Base-by-base conservation (phyloP, 805 yeast genomes). In the Wickerhamomyces queroliae region DNA sequence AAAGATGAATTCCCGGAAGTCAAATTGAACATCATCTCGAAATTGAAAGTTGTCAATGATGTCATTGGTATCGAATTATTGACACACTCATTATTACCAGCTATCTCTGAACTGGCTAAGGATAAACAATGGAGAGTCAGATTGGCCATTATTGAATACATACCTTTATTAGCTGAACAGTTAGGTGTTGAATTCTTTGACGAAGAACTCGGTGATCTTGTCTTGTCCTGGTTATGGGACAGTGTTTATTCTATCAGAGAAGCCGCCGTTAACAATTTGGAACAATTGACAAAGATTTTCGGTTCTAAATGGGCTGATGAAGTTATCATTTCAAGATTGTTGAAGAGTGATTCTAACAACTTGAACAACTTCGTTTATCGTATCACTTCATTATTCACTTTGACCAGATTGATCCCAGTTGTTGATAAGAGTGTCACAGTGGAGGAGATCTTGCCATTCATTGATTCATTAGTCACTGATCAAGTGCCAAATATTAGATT, bases 181-280 rank as follows among this genome's bases (percentile, higher is more conserved):
- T 71, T 93, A 44, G 99, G 99, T 22, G 90, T 85, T 38, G 80
- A 87, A 22, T 89, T 91, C 56, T 93, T 93, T 64, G 93, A 93
- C 62, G 85, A 87, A 59, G 95, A 90, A 54, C 71, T 93, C 48
- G 89, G 95, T 47, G 81, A 85, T 36, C 70, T 93, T 51, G 93
- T 96, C 55, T 76, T 93, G 76, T 84, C 90, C n/a, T 93, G 99
- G 98, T 70, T 93, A 48, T 90, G 97, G 96, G 99, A 93, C 66
- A 85, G 90, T 5, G 99, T 93, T 29, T 93, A 78, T 64, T 90
- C 98, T 5, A 90, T 93, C 45, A 80, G 99, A 63, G 95, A 88
- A 49, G 99, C 99, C 9, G 98, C 98, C 1, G 95, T 93, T 24
- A 67, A 70, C 41, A 93, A 90, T 61, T 69, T 93, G 50, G 80